Conservation (phyloP, 208 protist species). For the Trypanosoma avium region DNA sequence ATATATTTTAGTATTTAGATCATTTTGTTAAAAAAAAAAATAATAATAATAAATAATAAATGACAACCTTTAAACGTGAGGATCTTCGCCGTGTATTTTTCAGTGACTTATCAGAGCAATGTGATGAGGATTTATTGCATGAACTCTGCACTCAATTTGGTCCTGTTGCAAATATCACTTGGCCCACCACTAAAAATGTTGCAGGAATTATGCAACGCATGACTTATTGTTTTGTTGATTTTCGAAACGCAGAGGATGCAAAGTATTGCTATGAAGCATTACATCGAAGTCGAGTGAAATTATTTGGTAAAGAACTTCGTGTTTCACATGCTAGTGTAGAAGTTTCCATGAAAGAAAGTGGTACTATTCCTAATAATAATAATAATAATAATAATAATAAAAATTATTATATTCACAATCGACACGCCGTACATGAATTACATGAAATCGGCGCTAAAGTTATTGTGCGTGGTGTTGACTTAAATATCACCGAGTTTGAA, state of each 20-base stretch:
- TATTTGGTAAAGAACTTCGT: slow-evolving; percentile 72
- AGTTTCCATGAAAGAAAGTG: slow-evolving; percentile 28
- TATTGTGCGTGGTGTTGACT: slow-evolving; percentile 73
- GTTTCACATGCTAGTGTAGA: slow-evolving; percentile 70
- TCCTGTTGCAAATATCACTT: slow-evolving; percentile 64
- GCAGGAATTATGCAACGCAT: slow-evolving; percentile 53
- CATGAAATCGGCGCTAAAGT: slow-evolving; percentile 89
- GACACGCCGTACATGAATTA: slow-evolving; percentile 37
- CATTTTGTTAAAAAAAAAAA: not conserved
- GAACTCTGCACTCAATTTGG: slow-evolving; percentile 87
- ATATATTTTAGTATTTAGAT: not conserved
- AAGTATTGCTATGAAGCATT: slow-evolving; percentile 89
- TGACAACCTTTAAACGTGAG: slow-evolving; percentile 78
- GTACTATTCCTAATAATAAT: slow-evolving; percentile 10
- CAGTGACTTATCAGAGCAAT: slow-evolving; percentile 74
- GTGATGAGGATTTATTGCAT: slow-evolving; percentile 74
- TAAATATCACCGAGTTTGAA: slow-evolving; percentile 72
- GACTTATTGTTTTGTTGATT: slow-evolving; percentile 80
- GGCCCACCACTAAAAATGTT: slow-evolving; percentile 43
- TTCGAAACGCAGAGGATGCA: slow-evolving; percentile 71
- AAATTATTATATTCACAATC: no score
- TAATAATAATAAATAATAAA: slow-evolving; percentile 7
- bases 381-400: no score
- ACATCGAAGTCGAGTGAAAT: slow-evolving; percentile 50
- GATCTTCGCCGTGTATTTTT: slow-evolving; percentile 77